Conservation (phyloP, 805 yeast genomes). For the Pichia heedii region DNA sequence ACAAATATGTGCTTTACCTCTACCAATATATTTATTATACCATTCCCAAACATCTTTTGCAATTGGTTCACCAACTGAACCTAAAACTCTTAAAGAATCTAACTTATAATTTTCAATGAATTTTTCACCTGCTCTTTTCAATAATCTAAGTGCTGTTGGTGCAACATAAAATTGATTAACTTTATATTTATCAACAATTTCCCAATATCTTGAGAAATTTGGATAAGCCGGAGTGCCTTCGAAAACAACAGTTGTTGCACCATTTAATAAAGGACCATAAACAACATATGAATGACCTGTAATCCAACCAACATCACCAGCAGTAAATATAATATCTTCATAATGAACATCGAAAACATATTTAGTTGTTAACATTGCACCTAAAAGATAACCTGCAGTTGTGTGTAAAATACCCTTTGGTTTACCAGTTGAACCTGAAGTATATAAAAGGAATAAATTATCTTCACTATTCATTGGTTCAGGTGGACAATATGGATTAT, state of each 20-base stretch:
- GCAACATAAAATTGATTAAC: slow-evolving; percentile 79
- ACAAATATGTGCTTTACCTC: slow-evolving; percentile 58
- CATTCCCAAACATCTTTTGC: slow-evolving; percentile 85
- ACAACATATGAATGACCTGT: slow-evolving; percentile 81
- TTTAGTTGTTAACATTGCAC: slow-evolving; percentile 65
- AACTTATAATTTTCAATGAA: slow-evolving; percentile 55
- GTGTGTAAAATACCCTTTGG: slow-evolving; percentile 83
- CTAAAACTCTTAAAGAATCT: slow-evolving; percentile 57
- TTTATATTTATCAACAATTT: slow-evolving; percentile 59
- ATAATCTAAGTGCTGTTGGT: slow-evolving; percentile 71
- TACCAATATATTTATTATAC: slow-evolving; percentile 68
- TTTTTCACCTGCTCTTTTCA: slow-evolving; percentile 64
- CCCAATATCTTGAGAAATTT: slow-evolving; percentile 71
- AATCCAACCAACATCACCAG: slow-evolving; percentile 90
- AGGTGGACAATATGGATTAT: slow-evolving; percentile 63
- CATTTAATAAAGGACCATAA: slow-evolving; percentile 70
- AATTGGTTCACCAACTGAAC: slow-evolving; percentile 83
- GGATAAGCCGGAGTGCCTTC: slow-evolving; percentile 89
- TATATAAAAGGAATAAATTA: slow-evolving; percentile 70
- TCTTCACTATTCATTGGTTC: slow-evolving; percentile 73
- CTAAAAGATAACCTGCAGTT: slow-evolving; percentile 71
- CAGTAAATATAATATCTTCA: slow-evolving; percentile 70
- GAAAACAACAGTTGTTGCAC: slow-evolving; percentile 71
- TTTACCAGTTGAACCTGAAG: slow-evolving; percentile 83
- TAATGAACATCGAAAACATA: slow-evolving; percentile 70